These are phyloP conservation scores for Mycena albidolilacea DNA, from an alignment of 768 basidiomycete species.

Conservation along the genomic window DNA sequence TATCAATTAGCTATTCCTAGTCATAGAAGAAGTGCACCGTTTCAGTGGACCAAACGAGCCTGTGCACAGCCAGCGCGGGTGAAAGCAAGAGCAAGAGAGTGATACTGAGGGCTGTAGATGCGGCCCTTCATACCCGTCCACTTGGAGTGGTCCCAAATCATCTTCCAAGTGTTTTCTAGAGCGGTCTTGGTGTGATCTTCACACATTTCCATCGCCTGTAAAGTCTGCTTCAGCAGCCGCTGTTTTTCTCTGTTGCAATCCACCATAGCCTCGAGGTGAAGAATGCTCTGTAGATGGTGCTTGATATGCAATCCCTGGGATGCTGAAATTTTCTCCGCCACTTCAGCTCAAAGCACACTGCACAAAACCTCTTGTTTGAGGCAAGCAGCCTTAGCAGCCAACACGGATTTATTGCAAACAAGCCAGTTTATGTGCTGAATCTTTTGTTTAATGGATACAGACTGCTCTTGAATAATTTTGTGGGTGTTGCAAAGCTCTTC, in stretches of 20 bases:
- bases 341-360: neutral
- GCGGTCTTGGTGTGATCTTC: neutral
- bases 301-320: neutral
- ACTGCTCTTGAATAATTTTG: neutral
- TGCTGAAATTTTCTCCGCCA: neutral
- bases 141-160: neutral
- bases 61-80: constrained; percentile 3
- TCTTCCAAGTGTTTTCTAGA: neutral
- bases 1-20: too few species aligned
- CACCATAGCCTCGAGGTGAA: neutral
- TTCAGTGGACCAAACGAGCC: neutral
- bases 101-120: neutral
- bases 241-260: neutral
- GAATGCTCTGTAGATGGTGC: neutral
- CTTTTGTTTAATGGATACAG: neutral
- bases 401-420: neutral
- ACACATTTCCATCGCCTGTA: neutral
- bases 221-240: neutral
- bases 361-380: neutral
- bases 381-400: neutral
- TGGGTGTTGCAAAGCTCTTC: neutral
- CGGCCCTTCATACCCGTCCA: neutral
- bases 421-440: constrained; percentile 5
- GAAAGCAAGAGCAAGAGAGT: neutral
- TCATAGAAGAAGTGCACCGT: too few species aligned